phyloP scores from a whole-genome alignment of 768 basidiomycete species.

The Russula sp. region DNA sequence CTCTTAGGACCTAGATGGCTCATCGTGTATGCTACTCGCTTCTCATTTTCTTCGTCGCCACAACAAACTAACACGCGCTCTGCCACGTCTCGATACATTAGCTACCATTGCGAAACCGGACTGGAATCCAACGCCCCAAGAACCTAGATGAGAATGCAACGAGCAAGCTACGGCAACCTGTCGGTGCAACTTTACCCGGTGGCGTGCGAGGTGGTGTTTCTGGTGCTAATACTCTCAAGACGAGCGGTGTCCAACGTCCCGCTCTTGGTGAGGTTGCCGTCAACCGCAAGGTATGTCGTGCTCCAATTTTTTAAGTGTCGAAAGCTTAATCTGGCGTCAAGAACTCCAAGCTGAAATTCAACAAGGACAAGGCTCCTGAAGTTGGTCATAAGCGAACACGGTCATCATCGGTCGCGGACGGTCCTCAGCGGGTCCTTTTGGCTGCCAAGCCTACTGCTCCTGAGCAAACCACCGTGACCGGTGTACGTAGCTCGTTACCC shows the following conservation, averaged over 20 bases:
- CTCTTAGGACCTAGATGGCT: constrained; percentile 27
- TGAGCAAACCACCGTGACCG: constrained; percentile 29
- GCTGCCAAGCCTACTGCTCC: constrained; percentile 45
- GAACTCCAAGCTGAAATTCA: constrained; percentile 45
- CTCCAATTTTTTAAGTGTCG: constrained; percentile 13
- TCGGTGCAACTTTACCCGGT: constrained; percentile 46
- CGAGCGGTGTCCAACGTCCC: constrained; percentile 54
- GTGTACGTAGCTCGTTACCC: constrained; percentile 28
- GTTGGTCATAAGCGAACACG: constrained; percentile 56
- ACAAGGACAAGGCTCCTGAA: constrained; percentile 54
- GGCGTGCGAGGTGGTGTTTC: constrained; percentile 49
- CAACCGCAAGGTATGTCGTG: constrained; percentile 61
- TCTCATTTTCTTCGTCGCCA: constrained; percentile 19
- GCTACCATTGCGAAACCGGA: constrained; percentile 66
- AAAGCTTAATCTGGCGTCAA: constrained; percentile 20
- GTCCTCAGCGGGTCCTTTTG: constrained; percentile 66
- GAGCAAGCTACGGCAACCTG: constrained; percentile 62
- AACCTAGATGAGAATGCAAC: constrained; percentile 79
- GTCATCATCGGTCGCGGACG: constrained; percentile 61
- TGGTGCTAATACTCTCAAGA: constrained; percentile 48
- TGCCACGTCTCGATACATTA: constrained; percentile 34
- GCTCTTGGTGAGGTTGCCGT: constrained; percentile 81
- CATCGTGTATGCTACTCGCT: constrained; percentile 25
- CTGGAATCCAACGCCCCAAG: constrained; percentile 57
- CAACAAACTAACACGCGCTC: constrained; percentile 22